phyloP scores from a whole-genome alignment of 768 basidiomycete species.

The Suillus placidus region DNA sequence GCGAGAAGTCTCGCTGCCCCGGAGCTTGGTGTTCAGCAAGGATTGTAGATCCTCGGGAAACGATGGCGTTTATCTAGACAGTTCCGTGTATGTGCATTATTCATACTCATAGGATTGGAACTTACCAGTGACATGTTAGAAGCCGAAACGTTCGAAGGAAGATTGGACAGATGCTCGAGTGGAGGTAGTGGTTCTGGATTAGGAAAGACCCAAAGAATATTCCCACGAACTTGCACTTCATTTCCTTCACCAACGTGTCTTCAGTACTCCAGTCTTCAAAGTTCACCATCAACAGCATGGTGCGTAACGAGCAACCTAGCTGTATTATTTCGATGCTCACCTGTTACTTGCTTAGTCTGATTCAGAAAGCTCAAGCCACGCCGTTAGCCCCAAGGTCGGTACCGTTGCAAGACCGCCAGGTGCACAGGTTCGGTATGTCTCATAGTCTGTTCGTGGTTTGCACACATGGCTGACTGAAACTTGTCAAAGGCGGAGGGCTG shows the following conservation, averaged over 20 bases:
- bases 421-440: slow-evolving; percentile 76
- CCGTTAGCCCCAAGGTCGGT: slow-evolving; percentile 43
- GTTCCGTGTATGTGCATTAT: background rate
- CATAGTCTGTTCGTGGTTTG: slow-evolving; percentile 4
- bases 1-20: slow-evolving; percentile 84
- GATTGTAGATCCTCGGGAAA: slow-evolving; percentile 76
- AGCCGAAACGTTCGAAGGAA: background rate
- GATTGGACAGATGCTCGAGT: background rate
- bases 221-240: slow-evolving; percentile 5
- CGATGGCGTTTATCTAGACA: slow-evolving; percentile 77
- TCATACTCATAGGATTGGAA: background rate
- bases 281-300: slow-evolving; percentile 6
- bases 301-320: slow-evolving; percentile 7
- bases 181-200: slow-evolving; percentile 1
- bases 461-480: background rate
- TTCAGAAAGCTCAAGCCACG: slow-evolving; percentile 64
- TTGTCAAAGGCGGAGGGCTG: slow-evolving; percentile 67
- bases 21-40: slow-evolving; percentile 82
- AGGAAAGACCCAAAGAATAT: background rate
- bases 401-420: slow-evolving; percentile 75
- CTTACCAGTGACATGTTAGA: background rate
- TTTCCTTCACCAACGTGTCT: slow-evolving; percentile 1
- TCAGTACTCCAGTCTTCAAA: background rate
- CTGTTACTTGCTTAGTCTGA: slow-evolving; percentile 57
- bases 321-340: background rate